Conservation (phyloP, 169 alveolate genomes). For the Neospora caninum region DNA sequence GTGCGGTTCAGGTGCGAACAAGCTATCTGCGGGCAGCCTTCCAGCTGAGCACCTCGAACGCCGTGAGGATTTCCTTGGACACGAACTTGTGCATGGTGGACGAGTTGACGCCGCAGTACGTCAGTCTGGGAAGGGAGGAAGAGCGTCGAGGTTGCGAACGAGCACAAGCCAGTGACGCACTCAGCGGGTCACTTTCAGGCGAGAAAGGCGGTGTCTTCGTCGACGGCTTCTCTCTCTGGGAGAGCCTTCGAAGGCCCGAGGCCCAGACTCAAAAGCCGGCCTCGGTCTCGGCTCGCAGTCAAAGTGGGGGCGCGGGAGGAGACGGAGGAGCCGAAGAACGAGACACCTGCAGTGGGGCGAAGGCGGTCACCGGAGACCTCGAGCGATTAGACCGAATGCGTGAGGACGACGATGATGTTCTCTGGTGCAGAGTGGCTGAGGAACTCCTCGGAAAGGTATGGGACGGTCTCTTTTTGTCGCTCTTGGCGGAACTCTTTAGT, state of each 20-base stretch:
- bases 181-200: too few species aligned
- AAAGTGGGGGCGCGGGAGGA: neutral
- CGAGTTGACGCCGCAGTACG: constrained; percentile 69
- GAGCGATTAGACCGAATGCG: neutral
- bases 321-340: too few species aligned
- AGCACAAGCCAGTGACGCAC: too few species aligned
- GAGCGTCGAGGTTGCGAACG: neutral
- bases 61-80: constrained; percentile 78
- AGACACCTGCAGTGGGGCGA: too few species aligned
- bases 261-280: neutral
- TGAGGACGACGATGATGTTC: constrained; percentile 43
- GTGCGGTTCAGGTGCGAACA: constrained; percentile 73
- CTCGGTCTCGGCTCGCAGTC: neutral
- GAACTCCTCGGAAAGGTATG: constrained; percentile 77
- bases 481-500: too few species aligned
- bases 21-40: constrained; percentile 82
- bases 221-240: neutral
- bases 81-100: constrained; percentile 81
- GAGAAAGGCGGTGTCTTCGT: neutral
- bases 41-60: constrained; percentile 74
- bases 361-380: too few species aligned
- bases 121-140: neutral
- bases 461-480: neutral
- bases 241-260: neutral
- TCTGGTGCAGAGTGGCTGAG: constrained; percentile 83